Evolutionary conservation across 441 rosid genomes (phyloP).

Genomic region (Cnidoscolus chayamansa): DNA sequence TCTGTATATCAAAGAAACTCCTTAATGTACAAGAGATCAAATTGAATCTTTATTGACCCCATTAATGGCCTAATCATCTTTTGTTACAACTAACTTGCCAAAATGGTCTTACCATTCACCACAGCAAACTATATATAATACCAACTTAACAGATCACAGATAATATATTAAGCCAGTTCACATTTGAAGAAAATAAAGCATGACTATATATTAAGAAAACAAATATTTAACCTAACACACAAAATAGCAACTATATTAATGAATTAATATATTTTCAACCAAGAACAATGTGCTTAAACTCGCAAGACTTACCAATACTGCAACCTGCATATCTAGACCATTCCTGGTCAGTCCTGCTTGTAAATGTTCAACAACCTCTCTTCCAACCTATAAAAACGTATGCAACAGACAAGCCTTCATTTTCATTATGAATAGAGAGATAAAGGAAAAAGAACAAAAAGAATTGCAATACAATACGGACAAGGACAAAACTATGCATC

Average conservation of each 20-base stretch:
- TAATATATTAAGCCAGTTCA: no score
- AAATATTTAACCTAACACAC: no score
- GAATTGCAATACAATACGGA: not conserved
- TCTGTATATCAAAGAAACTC: not conserved
- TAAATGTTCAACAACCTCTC: constrained; percentile 58
- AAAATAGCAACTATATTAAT: no score
- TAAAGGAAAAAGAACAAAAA: not conserved
- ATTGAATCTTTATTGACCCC: not conserved
- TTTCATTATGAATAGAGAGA: not conserved
- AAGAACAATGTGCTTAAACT: constrained; percentile 1
- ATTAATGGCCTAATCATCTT: not conserved
- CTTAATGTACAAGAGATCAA: not conserved
- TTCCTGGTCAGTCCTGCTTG: constrained; percentile 53
- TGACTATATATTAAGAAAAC: no score
- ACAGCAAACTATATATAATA: not conserved
- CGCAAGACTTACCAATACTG: constrained; percentile 57
- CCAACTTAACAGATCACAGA: no score
- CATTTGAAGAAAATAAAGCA: no score
- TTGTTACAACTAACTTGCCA: not conserved
- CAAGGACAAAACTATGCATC: not conserved
- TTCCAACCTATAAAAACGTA: constrained; percentile 52
- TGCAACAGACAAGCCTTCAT: constrained; percentile 1
- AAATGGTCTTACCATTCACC: not conserved
- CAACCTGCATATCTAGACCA: constrained; percentile 60
- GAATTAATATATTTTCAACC: not conserved